Conservation (phyloP, 2,329 filamentous ascomycete species). For the Pseudogymnoascus sp. region DNA sequence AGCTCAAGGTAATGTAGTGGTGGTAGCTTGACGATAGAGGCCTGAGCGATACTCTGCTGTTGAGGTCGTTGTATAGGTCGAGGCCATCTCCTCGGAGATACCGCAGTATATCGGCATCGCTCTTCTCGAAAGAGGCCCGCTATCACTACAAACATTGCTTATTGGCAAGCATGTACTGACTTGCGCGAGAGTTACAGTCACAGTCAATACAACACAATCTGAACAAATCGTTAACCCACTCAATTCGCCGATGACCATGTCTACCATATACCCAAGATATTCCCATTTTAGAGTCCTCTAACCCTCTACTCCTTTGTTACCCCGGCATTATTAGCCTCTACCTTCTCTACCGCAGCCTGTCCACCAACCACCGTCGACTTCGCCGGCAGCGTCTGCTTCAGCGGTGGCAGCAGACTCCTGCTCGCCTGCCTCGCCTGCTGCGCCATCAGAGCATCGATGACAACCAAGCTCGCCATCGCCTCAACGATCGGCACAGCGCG, state of each 20-base stretch:
- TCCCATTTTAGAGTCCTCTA: background rate
- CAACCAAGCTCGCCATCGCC: slow-evolving; percentile 78
- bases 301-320: background rate
- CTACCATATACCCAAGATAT: background rate
- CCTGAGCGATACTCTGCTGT: background rate
- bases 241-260: background rate
- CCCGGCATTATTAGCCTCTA: slow-evolving; percentile 3
- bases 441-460: slow-evolving; percentile 80
- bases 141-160: background rate
- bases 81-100: background rate
- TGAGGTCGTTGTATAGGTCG: background rate
- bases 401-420: slow-evolving; percentile 36
- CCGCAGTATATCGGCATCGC: background rate
- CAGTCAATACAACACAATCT: background rate
- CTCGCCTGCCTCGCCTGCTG: slow-evolving; percentile 58
- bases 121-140: background rate
- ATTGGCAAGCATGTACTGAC: no score
- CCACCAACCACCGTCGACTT: slow-evolving; percentile 4
- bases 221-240: background rate
- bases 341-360: slow-evolving; percentile 1
- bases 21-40: background rate
- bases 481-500: slow-evolving; percentile 83
- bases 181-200: background rate
- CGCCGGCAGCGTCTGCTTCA: slow-evolving; percentile 23
- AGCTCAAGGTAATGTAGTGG: background rate